A percentile compares a stretch with the other conserved stretches of the same genome.
Conservation (phyloP, 1,284 basidiomycete genomes). For the Farysia itapuensis region DNA sequence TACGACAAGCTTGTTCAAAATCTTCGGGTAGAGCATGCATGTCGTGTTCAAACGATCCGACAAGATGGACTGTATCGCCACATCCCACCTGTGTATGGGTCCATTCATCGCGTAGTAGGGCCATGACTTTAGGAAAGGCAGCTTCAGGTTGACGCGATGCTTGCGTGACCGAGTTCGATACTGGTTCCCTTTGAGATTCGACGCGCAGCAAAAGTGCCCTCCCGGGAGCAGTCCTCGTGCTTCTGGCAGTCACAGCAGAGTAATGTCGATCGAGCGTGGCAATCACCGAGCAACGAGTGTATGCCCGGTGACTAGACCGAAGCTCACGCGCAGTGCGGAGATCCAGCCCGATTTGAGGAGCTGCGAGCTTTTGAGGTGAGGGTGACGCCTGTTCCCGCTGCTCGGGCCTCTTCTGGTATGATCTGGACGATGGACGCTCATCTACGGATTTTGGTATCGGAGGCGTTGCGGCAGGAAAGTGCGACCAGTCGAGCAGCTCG, state of each 20-base stretch:
- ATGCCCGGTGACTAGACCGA: conserved; percentile 5
- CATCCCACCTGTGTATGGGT: conserved; percentile 18
- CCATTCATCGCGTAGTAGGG: conserved; percentile 51
- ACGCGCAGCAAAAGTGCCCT: too few species aligned
- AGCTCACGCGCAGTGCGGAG: too few species aligned
- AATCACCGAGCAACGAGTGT: conserved; percentile 17
- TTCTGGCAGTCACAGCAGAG: conserved; percentile 1
- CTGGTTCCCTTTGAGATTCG: conserved; percentile 1
- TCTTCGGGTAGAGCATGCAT: neutral
- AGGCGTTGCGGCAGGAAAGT: neutral
- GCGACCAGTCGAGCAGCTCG: neutral
- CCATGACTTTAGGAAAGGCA: conserved; percentile 17
- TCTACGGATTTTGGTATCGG: neutral
- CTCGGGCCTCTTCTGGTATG: too few species aligned
- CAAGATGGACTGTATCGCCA: conserved; percentile 41
- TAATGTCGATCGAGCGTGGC: conserved; percentile 14
- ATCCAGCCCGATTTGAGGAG: neutral
- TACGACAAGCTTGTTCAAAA: neutral
- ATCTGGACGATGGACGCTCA: neutral
- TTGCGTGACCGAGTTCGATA: neutral
- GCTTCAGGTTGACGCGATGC: neutral
- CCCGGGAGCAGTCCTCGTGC: too few species aligned
- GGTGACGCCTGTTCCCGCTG: neutral
- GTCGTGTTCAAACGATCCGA: conserved; percentile 28
- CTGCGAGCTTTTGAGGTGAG: neutral